Evolutionary conservation across 2,329 filamentous ascomycete genomes (phyloP).

Genomic region (Venturiaceae sp.): DNA sequence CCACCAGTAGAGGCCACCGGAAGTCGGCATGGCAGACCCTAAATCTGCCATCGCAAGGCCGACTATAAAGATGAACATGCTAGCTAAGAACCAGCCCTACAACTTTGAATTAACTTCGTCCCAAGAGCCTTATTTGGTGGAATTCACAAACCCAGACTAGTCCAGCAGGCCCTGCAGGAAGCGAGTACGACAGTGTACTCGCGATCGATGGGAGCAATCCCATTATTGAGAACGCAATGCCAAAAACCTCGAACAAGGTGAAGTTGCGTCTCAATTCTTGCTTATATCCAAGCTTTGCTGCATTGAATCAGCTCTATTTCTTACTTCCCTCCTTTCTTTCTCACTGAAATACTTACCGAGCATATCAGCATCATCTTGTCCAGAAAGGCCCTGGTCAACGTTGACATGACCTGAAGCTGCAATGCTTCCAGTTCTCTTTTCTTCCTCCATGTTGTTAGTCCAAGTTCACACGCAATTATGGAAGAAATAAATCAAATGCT

Average conservation of each 20-base stretch:
- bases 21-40: slow-evolving; percentile 48
- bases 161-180: neutral
- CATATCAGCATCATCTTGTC: slow-evolving; percentile 29
- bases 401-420: no score
- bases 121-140: slow-evolving; percentile 46
- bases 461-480: no score
- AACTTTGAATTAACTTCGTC: slow-evolving; percentile 46
- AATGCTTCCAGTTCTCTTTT: no score
- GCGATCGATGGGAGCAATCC: slow-evolving; percentile 52
- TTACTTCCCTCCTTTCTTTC: slow-evolving; percentile 54
- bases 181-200: slow-evolving; percentile 35
- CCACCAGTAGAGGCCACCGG: slow-evolving; percentile 53
- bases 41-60: slow-evolving; percentile 50
- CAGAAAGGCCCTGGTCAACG: slow-evolving; percentile 24
- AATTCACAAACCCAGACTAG: slow-evolving; percentile 46
- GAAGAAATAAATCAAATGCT: no score
- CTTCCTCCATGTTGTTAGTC: no score
- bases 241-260: slow-evolving; percentile 50
- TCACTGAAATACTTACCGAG: slow-evolving; percentile 38
- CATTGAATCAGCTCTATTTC: slow-evolving; percentile 34
- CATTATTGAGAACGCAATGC: slow-evolving; percentile 54
- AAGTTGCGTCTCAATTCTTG: slow-evolving; percentile 50
- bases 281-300: slow-evolving; percentile 53
- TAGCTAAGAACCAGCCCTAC: slow-evolving; percentile 45
- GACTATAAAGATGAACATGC: slow-evolving; percentile 46